A percentile compares a stretch with the other conserved stretches of the same genome.
Conservation (phyloP, 2,329 filamentous ascomycete species). For the Trichoderma brevicompactum region DNA sequence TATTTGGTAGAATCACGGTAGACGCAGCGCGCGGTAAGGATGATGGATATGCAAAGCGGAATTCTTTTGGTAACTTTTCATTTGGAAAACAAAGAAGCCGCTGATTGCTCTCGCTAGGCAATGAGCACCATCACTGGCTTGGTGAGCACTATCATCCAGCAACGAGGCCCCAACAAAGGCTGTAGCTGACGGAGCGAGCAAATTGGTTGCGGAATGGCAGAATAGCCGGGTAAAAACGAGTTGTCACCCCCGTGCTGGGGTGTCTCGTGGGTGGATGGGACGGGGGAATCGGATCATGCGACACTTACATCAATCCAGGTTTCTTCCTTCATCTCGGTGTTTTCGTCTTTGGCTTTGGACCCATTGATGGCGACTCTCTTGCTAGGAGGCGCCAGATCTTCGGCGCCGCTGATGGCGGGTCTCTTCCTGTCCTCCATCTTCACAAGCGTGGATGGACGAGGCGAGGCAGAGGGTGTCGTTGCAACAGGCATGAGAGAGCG, state of each 20-base stretch:
- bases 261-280: conserved; percentile 24
- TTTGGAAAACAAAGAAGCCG: conserved; percentile 33
- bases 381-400: conserved; percentile 84
- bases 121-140: conserved; percentile 45
- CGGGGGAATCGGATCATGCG: conserved; percentile 40
- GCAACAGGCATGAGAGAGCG: conserved; percentile 83
- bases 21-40: conserved; percentile 27
- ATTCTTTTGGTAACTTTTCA: not conserved
- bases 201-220: conserved; percentile 9
- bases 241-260: conserved; percentile 4
- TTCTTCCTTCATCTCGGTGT: conserved; percentile 61
- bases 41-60: conserved; percentile 28
- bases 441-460: conserved; percentile 79
- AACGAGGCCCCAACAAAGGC: conserved; percentile 38
- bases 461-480: conserved; percentile 69
- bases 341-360: conserved; percentile 60
- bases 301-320: conserved; percentile 69
- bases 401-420: conserved; percentile 77
- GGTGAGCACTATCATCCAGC: conserved; percentile 44
- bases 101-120: conserved; percentile 40
- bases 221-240: not conserved
- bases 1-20: conserved; percentile 26
- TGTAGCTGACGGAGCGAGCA: conserved; percentile 31
- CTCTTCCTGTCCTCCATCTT: conserved; percentile 99
- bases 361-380: conserved; percentile 94